Base-by-base conservation (phyloP, 306 rosid species). In the Carpinus fangiana region DNA sequence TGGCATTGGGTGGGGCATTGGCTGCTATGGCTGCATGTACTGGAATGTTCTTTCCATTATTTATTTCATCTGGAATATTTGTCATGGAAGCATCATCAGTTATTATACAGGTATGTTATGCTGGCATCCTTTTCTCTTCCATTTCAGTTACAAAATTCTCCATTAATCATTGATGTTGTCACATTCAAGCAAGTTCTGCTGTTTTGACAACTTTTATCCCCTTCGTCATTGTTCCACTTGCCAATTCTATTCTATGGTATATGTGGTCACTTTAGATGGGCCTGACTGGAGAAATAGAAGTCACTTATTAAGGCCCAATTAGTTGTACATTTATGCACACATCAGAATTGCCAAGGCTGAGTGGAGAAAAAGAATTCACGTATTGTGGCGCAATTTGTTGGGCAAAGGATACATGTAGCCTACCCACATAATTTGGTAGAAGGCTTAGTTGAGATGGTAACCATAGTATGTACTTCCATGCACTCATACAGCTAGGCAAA, bases 1-100 rank as follows among this genome's bases (percentile, higher is more conserved):
- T 95, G 87, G 98, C 98, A 67, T 89, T 95, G 17, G 98, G 98
- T 12, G 97, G 89, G 47, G 98, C 91, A 71, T 91, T 95, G 81
- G 96, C 98, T 74, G 94, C 98, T 78, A 95, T 95, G 93, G 98
- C 98, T 79, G 88, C 93, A 60, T 95, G 92, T 82, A 88, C 97
- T 1, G 98, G 98, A 83, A 95, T 95, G 98, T 95, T 92, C 88
- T 82, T 95, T 76, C 98, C 98, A 1, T 81, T 95, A 17, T 80
- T 95, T 73, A 85, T 95, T 77, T 85, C 98, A 55, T 90, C 93
- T 12, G 97, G 94, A 66, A 54, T 92, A 73, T 92, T 95, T 74
- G 43, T 92, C n/a, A 31, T 86, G 47, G 98, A 95, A 85, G 90
- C 90, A 28, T 86, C 90, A 53, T 84, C 97, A 1, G 82, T 90